phyloP scores from a whole-genome alignment of 495 filamentous ascomycete genomes.

The Filosporella fistucella region DNA sequence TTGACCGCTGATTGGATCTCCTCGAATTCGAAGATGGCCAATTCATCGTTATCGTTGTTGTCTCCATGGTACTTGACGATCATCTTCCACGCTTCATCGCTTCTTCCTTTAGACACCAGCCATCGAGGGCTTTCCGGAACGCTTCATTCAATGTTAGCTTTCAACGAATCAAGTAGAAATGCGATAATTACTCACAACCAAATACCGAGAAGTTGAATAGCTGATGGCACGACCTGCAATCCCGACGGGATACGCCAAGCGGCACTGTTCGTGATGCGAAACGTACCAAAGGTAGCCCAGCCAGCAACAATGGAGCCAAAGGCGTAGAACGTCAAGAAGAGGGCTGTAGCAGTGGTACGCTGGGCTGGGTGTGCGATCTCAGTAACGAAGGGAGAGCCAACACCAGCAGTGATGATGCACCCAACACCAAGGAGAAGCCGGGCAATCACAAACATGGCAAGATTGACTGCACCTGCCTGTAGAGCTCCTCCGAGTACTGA shows the following conservation, averaged over 20 bases:
- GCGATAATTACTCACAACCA: too few species aligned
- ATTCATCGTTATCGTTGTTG: slow-evolving; percentile 41
- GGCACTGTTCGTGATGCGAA: slow-evolving; percentile 36
- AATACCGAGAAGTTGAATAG: slow-evolving; percentile 42
- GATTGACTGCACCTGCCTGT: slow-evolving; percentile 35
- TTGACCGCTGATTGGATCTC: slow-evolving; percentile 46
- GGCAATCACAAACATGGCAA: slow-evolving; percentile 51
- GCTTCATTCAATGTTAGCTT: too few species aligned
- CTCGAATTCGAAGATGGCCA: slow-evolving; percentile 49
- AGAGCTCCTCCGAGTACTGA: slow-evolving; percentile 33
- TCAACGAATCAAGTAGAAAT: too few species aligned
- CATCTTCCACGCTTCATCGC: slow-evolving; percentile 46
- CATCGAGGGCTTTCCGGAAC: slow-evolving; percentile 52
- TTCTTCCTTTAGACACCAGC: slow-evolving; percentile 52
- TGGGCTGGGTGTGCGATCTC: slow-evolving; percentile 56
- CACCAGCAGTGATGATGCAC: slow-evolving; percentile 43
- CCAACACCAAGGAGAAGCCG: slow-evolving; percentile 59
- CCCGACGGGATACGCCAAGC: slow-evolving; percentile 46
- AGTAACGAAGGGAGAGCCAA: slow-evolving; percentile 47
- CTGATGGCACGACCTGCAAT: slow-evolving; percentile 42
- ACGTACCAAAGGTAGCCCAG: slow-evolving; percentile 34
- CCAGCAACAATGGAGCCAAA: slow-evolving; percentile 17
- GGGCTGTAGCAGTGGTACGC: slow-evolving; percentile 49
- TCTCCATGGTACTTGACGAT: slow-evolving; percentile 51
- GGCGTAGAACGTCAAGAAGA: slow-evolving; percentile 45